These are phyloP conservation scores for Tripidium arundinaceum DNA, from an alignment of 202 grass and related monocot species.

Conservation along the genomic window DNA sequence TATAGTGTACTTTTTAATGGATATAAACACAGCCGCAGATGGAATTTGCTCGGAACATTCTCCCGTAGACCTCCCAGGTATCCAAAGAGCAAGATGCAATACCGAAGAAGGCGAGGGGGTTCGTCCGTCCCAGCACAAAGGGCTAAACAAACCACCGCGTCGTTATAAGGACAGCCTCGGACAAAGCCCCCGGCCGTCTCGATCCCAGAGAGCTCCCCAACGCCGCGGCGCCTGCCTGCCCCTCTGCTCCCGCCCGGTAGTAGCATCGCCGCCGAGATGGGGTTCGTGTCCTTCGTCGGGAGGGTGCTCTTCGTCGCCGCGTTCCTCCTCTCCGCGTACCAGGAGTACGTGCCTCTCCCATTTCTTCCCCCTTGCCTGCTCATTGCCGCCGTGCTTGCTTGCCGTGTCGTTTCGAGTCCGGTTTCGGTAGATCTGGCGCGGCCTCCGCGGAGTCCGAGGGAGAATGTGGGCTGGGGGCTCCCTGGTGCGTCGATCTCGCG, in stretches of 20 bases:
- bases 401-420: conserved; percentile 3
- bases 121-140: not conserved
- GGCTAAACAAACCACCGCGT: not conserved
- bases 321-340: conserved; percentile 91
- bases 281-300: conserved; percentile 81
- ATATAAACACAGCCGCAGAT: too few species aligned
- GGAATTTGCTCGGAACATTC: not conserved
- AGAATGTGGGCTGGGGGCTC: not conserved
- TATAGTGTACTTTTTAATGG: too few species aligned
- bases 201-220: conserved; percentile 35
- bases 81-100: not conserved
- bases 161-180: conserved; percentile 35
- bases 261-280: conserved; percentile 45
- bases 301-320: conserved; percentile 82
- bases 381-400: not conserved
- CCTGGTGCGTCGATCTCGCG: conserved; percentile 16
- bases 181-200: conserved; percentile 15
- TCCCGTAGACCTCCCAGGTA: not conserved
- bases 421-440: conserved; percentile 40
- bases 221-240: not conserved
- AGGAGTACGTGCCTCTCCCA: conserved; percentile 63
- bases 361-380: not conserved
- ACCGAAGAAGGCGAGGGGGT: not conserved
- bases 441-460: not conserved
- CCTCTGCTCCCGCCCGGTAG: not conserved